Base-by-base conservation (phyloP, 305 asterid species). In the Fraxinus angustifolia region DNA sequence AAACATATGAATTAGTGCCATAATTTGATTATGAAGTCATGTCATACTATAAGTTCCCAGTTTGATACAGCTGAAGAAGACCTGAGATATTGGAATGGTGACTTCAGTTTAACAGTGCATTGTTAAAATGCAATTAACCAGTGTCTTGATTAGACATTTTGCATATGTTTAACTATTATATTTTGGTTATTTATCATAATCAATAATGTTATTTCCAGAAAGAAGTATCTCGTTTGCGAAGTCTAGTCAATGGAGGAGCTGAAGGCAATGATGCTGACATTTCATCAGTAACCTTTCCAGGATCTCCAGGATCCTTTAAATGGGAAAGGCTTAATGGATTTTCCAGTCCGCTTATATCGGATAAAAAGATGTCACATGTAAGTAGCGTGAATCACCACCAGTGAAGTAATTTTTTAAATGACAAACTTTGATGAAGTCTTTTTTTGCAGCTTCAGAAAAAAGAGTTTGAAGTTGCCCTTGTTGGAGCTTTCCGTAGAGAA, bases 381-480 rank as follows among this genome's bases (percentile, higher is more conserved):
- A 79, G 91, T 80, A 78, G 75, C 48, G 79, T 58, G 50, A 68
- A 23, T 79, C 81, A 80, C 80, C 80, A 80, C 42, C 71, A 75
- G 38, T 84, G 83, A 82, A 70, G 38, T 80, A 74, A 33, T 84
- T 34, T 72, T 73, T 70, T 82, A 76, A 77, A 79, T 73, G 72
- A 60, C 73, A 19, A 50, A 48, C 84, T 85, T 80, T 82, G 76
- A 75, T 73, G 68, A 19, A 78, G 74, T 35, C 74, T 26, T 70
- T 75, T 58, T 77, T 60, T 86, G 82, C 83, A 58, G 85, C 87
- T 90, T 82, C 93, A 92, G 95, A 93, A 88, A 83, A 96, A 94
- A 85, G 99, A 94, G 76, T 92, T 89, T 74, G 99, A 96, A 88
- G 92, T 87, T 88, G 99, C 98, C 80, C 97, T 96, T 84, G 92